These are phyloP conservation scores for Erigeron philadelphicus DNA, from an alignment of 140 eudicot genomes.

Conservation along the genomic window DNA sequence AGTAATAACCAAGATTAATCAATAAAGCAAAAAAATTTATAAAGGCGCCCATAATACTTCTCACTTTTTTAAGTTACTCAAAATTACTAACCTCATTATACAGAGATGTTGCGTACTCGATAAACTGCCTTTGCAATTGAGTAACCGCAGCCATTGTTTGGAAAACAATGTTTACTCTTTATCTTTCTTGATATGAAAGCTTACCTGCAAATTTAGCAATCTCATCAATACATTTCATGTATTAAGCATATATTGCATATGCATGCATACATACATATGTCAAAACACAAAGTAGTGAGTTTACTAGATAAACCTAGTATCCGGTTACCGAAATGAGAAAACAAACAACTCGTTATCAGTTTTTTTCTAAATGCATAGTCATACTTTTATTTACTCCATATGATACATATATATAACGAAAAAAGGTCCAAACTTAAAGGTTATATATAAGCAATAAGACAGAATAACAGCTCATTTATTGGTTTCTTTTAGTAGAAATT, in stretches of 20 bases:
- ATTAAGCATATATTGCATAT: background rate
- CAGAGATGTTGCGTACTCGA: conserved; percentile 49
- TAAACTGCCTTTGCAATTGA: conserved; percentile 57
- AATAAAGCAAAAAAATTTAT: background rate
- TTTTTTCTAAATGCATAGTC: conserved; percentile 11
- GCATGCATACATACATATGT: background rate
- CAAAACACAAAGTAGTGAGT: conserved; percentile 7
- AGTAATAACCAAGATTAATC: conserved; percentile 18
- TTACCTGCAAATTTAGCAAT: conserved; percentile 29
- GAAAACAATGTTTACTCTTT: conserved; percentile 9
- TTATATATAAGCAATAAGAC: conserved; percentile 7
- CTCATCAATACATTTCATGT: background rate
- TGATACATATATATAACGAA: background rate
- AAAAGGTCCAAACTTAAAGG: conserved; percentile 13
- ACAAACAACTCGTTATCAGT: conserved; percentile 8
- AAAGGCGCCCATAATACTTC: background rate
- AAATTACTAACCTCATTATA: conserved; percentile 43
- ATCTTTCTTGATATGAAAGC: conserved; percentile 15
- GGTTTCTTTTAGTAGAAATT: conserved; percentile 15
- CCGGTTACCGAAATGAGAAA: conserved; percentile 24
- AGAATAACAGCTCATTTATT: conserved; percentile 16
- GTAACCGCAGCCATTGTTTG: conserved; percentile 28
- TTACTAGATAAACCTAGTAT: background rate
- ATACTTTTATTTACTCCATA: background rate
- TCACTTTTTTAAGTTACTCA: background rate